Evolutionary conservation across 2,329 filamentous ascomycete species (phyloP).

Genomic region (Septoria linicola): DNA sequence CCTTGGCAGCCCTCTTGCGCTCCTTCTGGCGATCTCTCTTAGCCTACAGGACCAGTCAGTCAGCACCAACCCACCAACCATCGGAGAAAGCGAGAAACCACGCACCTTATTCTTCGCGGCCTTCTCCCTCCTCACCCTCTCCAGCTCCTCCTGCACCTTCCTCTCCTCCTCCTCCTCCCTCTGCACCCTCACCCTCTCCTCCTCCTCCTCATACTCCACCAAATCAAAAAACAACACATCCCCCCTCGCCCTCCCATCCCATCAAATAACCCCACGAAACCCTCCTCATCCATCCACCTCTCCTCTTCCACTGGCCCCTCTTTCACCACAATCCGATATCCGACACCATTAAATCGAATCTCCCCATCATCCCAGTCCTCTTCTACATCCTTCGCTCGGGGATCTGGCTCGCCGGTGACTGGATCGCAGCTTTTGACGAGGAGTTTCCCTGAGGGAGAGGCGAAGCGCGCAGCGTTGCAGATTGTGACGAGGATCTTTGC

Average conservation of each 20-base stretch:
- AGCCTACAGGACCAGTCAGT: background rate
- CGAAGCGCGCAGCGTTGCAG: background rate
- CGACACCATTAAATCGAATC: too few species aligned
- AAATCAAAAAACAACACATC: constrained; percentile 8
- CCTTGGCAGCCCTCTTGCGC: background rate
- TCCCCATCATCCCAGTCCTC: background rate
- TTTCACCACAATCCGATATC: background rate
- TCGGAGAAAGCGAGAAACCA: too few species aligned
- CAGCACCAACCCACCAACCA: too few species aligned
- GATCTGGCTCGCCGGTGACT: background rate
- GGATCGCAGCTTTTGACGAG: background rate
- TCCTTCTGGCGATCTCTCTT: background rate
- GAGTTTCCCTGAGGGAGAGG: background rate
- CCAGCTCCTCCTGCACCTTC: background rate
- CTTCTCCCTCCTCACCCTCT: constrained; percentile 10
- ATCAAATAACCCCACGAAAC: constrained; percentile 4
- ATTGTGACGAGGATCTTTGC: constrained; percentile 1
- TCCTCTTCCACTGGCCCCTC: background rate
- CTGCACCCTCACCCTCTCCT: background rate
- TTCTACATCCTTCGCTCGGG: too few species aligned
- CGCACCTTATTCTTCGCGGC: background rate
- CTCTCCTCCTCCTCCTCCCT: background rate
- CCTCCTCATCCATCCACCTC: constrained; percentile 1
- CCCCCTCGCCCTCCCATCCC: background rate
- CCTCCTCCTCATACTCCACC: background rate